Base-by-base conservation (phyloP, 345 rosid species). In the Stellera chamaejasme region DNA sequence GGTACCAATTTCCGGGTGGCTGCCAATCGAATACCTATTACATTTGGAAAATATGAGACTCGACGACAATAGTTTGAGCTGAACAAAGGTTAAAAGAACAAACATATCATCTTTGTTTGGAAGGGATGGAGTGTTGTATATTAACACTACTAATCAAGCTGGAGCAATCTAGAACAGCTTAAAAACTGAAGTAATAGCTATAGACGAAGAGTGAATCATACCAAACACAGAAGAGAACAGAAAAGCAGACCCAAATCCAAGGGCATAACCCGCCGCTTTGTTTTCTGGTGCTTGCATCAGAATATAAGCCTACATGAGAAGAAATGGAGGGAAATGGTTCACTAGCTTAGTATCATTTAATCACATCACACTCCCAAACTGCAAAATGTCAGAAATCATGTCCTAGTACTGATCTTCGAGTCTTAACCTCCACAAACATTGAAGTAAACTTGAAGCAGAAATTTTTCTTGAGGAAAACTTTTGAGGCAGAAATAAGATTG, bases 241-340 rank as follows among this genome's bases (percentile, higher is more conserved):
- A 62, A 84, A 75, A 49, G 94, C 80, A 12, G 91, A 69, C 13
- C 96, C 96, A 54, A 90, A 86, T 39, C 89, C 96, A 53, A 90
- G 68, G 59, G 91, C 82, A 36, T 87, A 84, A 23, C 89, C 97
- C 1, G 71, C 61, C 47, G 83, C 83, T 78, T 68, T 78, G 4
- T 85, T 84, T 61, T 87, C 85, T 28, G 85, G 79, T 55, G 79
- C 63, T 72, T 81, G 83, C 69, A 89, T 79, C 52, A 87, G 85
- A 64, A 75, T 69, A 66, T 73, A 82, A 10, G 87, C 80, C 96
- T 90, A 42, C 23, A 71, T 8, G 32, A 26, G 27, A 48, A 45
- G 69, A 39, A 25, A 19, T 19, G 1, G 23, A 19, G 23, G 23
- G 23, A 19, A 19, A 19, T 19, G 23, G 23, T 19, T 19, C 23